Evolutionary conservation across 2,329 filamentous ascomycete genomes (phyloP).

Genomic region (Phyllosticta paracitricarpa): DNA sequence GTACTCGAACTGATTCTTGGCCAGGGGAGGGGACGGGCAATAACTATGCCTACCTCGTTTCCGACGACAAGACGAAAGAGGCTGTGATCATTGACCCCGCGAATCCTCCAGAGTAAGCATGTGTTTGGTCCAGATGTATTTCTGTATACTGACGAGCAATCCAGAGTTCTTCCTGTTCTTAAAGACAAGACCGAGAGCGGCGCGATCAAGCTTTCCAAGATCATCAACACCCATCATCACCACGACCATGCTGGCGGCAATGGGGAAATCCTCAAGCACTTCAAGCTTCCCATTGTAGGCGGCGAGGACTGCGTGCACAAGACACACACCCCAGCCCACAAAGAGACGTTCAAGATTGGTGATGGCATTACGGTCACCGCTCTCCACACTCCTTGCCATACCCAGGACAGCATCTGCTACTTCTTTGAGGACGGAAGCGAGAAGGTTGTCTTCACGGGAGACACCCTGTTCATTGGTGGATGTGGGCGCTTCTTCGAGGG

Average conservation of each 20-base stretch:
- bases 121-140: background rate
- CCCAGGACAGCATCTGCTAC: slow-evolving; percentile 96
- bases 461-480: slow-evolving; percentile 90
- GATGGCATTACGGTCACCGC: slow-evolving; percentile 69
- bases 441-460: slow-evolving; percentile 84
- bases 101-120: slow-evolving; percentile 60
- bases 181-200: slow-evolving; percentile 62
- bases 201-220: slow-evolving; percentile 72
- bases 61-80: slow-evolving; percentile 40
- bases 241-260: slow-evolving; percentile 94
- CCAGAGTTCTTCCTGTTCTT: slow-evolving; percentile 53
- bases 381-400: slow-evolving; percentile 95
- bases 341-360: slow-evolving; percentile 72
- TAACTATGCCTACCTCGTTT: slow-evolving; percentile 68
- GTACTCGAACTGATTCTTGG: background rate
- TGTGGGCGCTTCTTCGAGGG: slow-evolving; percentile 97
- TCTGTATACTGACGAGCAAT: background rate
- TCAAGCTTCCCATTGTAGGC: slow-evolving; percentile 68
- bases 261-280: slow-evolving; percentile 60
- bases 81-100: slow-evolving; percentile 66
- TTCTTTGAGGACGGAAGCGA: slow-evolving; percentile 68
- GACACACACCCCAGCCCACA: slow-evolving; percentile 64
- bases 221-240: slow-evolving; percentile 96
- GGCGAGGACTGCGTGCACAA: slow-evolving; percentile 79
- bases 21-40: slow-evolving; percentile 66